phyloP scores from a whole-genome alignment of 2,329 filamentous ascomycete species.

The Alternaria longipes region DNA sequence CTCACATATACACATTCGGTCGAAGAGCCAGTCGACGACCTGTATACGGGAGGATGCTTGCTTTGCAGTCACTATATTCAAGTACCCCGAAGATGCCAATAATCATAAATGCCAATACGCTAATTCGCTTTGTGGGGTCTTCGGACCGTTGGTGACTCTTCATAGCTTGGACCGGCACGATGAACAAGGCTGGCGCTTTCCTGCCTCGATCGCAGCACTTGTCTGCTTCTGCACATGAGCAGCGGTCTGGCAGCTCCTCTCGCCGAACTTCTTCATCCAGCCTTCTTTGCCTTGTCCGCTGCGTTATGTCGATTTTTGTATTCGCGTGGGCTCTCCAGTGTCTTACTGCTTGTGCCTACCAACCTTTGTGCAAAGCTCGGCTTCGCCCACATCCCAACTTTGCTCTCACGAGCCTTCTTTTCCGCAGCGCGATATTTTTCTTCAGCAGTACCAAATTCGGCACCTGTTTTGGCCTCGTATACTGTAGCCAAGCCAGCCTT shows the following conservation, averaged over 20 bases:
- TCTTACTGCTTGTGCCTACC: slow-evolving; percentile 60
- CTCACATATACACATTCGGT: not conserved
- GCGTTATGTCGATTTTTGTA: slow-evolving; percentile 75
- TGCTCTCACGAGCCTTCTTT: slow-evolving; percentile 56
- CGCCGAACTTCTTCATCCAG: slow-evolving; percentile 18
- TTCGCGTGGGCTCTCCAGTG: slow-evolving; percentile 81
- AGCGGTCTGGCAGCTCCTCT: not conserved
- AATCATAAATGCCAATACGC: slow-evolving; percentile 4
- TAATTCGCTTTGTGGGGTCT: slow-evolving; percentile 15
- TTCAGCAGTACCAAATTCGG: slow-evolving; percentile 80
- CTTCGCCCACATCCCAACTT: slow-evolving; percentile 72
- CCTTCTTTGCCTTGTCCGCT: slow-evolving; percentile 53
- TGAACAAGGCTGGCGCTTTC: slow-evolving; percentile 8
- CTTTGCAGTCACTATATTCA: not conserved
- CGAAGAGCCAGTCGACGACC: slow-evolving; percentile 3
- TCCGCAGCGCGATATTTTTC: slow-evolving; percentile 72
- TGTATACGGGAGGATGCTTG: not conserved
- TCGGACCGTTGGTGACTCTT: slow-evolving; percentile 13
- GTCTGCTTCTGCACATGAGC: slow-evolving; percentile 1
- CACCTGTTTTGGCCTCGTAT: slow-evolving; percentile 90
- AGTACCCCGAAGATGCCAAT: slow-evolving; percentile 1
- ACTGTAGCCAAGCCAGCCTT: slow-evolving; percentile 84
- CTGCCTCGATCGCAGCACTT: slow-evolving; percentile 9
- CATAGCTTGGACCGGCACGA: slow-evolving; percentile 6
- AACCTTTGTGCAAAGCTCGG: slow-evolving; percentile 52